Evolutionary conservation across 495 filamentous ascomycete genomes (phyloP).

Genomic region (Aspergillus sclerotioniger): DNA sequence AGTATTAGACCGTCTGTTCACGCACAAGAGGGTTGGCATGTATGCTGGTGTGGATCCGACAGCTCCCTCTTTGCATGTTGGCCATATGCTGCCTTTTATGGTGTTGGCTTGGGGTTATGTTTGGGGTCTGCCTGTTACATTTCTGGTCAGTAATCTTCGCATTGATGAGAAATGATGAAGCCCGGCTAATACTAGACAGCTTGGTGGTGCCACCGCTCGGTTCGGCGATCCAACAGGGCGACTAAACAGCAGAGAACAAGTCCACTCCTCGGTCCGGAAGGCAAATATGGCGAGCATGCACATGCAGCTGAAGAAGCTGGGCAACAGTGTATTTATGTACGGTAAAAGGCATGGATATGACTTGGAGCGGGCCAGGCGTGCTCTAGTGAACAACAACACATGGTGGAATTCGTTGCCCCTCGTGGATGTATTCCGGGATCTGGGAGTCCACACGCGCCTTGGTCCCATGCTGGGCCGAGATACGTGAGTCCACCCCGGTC

Average conservation of each 20-base stretch:
- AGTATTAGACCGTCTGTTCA: constrained; percentile 68
- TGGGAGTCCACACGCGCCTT: constrained; percentile 71
- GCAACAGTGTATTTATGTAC: constrained; percentile 64
- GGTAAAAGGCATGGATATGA: constrained; percentile 60
- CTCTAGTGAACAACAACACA: constrained; percentile 70
- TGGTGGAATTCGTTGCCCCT: constrained; percentile 74
- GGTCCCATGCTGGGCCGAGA: constrained; percentile 87
- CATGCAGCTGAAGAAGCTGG: constrained; percentile 76
- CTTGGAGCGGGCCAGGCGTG: constrained; percentile 55
- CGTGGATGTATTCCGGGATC: constrained; percentile 65
- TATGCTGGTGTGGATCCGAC: constrained; percentile 95
- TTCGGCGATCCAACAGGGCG: constrained; percentile 88
- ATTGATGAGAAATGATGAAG: neutral
- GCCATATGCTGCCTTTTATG: constrained; percentile 93
- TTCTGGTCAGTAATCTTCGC: constrained; percentile 54
- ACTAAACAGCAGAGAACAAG: constrained; percentile 59
- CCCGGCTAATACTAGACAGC: constrained; percentile 30
- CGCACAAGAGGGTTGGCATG: constrained; percentile 64
- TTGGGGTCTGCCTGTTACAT: constrained; percentile 71
- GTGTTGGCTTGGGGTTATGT: constrained; percentile 90
- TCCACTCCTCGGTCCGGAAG: constrained; percentile 54
- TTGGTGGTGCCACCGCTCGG: constrained; percentile 82
- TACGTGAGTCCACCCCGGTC: constrained; percentile 59
- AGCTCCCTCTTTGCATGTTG: constrained; percentile 84
- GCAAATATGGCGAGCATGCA: constrained; percentile 75